Evolutionary conservation across 345 rosid species (phyloP).

Genomic region (Lepidium didymum): DNA sequence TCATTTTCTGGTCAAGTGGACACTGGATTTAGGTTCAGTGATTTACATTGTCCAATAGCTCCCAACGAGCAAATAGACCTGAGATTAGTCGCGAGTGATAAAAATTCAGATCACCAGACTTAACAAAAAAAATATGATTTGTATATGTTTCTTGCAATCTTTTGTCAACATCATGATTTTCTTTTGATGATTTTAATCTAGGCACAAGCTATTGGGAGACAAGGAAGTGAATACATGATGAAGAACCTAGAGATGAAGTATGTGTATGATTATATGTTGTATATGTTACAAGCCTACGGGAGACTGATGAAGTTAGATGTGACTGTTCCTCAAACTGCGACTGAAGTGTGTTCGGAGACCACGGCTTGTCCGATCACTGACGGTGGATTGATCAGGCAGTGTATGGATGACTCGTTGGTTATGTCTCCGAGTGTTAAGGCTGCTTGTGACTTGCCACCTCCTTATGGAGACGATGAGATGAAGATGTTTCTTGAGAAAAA

Average conservation of each 20-base stretch:
- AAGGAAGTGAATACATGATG: constrained; percentile 38
- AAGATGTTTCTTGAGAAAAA: constrained; percentile 26
- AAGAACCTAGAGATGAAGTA: constrained; percentile 40
- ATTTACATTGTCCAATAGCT: too few species aligned
- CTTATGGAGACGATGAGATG: constrained; percentile 23
- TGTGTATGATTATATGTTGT: constrained; percentile 59
- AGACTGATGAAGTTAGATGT: constrained; percentile 49
- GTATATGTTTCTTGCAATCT: background rate
- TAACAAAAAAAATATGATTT: too few species aligned
- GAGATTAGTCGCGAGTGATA: too few species aligned
- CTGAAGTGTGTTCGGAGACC: constrained; percentile 36
- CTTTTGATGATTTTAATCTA: constrained; percentile 3
- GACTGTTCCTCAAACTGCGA: constrained; percentile 29
- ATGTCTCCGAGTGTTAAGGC: constrained; percentile 31
- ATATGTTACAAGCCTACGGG: constrained; percentile 39
- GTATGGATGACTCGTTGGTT: constrained; percentile 46
- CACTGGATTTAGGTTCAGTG: too few species aligned
- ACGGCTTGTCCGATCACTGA: constrained; percentile 31
- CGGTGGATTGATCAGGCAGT: constrained; percentile 27
- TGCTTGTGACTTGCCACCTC: constrained; percentile 43
- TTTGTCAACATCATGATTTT: background rate
- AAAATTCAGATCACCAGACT: too few species aligned
- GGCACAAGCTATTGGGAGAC: constrained; percentile 47
- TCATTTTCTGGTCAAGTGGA: too few species aligned
- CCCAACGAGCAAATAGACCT: too few species aligned